phyloP scores from a whole-genome alignment of 306 rosid genomes.

The Myrica gale region DNA sequence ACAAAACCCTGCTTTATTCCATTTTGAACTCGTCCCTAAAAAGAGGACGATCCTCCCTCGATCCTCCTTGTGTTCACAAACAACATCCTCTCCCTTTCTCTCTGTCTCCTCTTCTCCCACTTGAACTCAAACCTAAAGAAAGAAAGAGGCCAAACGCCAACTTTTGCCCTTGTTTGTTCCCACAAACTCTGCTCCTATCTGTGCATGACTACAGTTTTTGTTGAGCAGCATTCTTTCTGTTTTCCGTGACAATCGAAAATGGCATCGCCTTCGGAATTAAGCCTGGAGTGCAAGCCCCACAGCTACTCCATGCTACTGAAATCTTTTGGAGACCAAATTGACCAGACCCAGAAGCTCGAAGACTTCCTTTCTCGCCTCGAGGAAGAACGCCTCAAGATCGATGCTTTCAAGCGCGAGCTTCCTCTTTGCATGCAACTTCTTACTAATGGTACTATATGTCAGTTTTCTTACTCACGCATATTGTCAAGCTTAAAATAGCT shows the following conservation, averaged over 20 bases:
- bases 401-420: slow-evolving; percentile 96
- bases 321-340: slow-evolving; percentile 65
- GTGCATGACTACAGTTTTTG: slow-evolving; percentile 37
- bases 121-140: slow-evolving; percentile 29
- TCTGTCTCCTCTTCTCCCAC: slow-evolving; percentile 39
- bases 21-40: slow-evolving; percentile 71
- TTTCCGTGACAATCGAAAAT: slow-evolving; percentile 33
- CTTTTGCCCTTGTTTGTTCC: slow-evolving; percentile 75
- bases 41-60: slow-evolving; percentile 74
- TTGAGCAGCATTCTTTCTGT: slow-evolving; percentile 1
- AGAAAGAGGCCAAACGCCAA: slow-evolving; percentile 75
- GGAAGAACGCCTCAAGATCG: slow-evolving; percentile 93
- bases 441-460: slow-evolving; percentile 57
- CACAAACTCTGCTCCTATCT: slow-evolving; percentile 46
- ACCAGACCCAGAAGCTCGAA: slow-evolving; percentile 73
- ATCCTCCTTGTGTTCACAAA: slow-evolving; percentile 79
- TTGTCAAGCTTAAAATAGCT: neutral
- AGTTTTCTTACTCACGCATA: neutral
- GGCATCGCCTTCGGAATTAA: slow-evolving; percentile 83
- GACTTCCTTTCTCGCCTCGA: slow-evolving; percentile 81
- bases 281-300: slow-evolving; percentile 78
- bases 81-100: slow-evolving; percentile 45
- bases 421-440: slow-evolving; percentile 99
- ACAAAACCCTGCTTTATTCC: slow-evolving; percentile 71
- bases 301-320: slow-evolving; percentile 78